phyloP scores from a whole-genome alignment of 805 yeast genomes.

The Metschnikowia koreensis region DNA sequence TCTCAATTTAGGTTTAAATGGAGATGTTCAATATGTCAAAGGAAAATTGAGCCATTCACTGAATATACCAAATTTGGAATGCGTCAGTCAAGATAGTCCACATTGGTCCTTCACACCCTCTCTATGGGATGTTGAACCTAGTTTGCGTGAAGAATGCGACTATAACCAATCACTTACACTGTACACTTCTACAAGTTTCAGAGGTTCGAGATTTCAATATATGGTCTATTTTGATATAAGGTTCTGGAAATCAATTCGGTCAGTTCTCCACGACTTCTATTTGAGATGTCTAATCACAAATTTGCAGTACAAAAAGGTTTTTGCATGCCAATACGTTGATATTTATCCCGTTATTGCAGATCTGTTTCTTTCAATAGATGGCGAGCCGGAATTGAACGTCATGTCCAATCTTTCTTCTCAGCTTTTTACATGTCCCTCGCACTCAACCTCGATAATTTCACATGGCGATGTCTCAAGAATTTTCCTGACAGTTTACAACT shows the following conservation, averaged over 20 bases:
- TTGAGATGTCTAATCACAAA: constrained; percentile 64
- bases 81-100: constrained; percentile 2
- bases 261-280: constrained; percentile 59
- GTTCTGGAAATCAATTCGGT: constrained; percentile 64
- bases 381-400: constrained; percentile 84
- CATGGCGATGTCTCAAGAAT: constrained; percentile 66
- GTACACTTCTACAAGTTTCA: constrained; percentile 23
- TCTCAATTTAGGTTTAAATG: constrained; percentile 8
- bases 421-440: constrained; percentile 84
- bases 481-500: constrained; percentile 60
- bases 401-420: constrained; percentile 77
- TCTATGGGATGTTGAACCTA: constrained; percentile 47
- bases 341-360: constrained; percentile 75
- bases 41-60: constrained; percentile 36
- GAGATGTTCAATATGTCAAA: constrained; percentile 21
- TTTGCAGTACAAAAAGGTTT: constrained; percentile 50
- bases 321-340: constrained; percentile 79
- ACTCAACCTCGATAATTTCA: constrained; percentile 58
- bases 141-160: constrained; percentile 45
- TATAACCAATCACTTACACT: constrained; percentile 38
- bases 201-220: constrained; percentile 58
- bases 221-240: constrained; percentile 65
- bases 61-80: constrained; percentile 35
- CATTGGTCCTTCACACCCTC: constrained; percentile 43
- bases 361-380: constrained; percentile 66